Evolutionary conservation across 1,139 yeast genomes (phyloP).

Genomic region (Diutina neorugosa): DNA sequence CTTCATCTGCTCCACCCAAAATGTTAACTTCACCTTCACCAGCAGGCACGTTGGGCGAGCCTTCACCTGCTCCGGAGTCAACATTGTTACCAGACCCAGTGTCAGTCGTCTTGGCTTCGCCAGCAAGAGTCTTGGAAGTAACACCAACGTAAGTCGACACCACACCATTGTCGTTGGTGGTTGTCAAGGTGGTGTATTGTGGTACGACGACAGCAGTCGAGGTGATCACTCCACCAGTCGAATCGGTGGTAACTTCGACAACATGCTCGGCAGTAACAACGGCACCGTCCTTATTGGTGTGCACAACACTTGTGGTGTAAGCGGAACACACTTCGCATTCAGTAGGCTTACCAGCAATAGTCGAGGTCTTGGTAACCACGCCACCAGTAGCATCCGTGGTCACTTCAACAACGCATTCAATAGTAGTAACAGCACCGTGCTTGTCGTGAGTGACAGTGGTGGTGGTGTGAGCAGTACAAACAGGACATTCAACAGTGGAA

Average conservation of each 20-base stretch:
- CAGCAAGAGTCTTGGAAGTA: not conserved
- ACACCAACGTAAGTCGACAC: not conserved
- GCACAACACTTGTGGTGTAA: not conserved
- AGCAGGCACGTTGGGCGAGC: not conserved
- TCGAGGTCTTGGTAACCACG: not conserved
- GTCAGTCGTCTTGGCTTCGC: not conserved
- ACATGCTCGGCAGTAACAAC: not conserved
- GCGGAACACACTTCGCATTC: not conserved
- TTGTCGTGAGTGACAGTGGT: not conserved
- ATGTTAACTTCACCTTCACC: not conserved
- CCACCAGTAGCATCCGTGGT: not conserved
- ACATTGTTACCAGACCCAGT: not conserved
- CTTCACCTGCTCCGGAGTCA: not conserved
- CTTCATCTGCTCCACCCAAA: not conserved
- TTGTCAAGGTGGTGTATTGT: not conserved
- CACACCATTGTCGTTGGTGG: not conserved
- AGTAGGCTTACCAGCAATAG: not conserved
- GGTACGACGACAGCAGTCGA: not conserved
- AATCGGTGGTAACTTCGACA: not conserved
- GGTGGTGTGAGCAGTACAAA: not conserved
- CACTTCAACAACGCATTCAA: not conserved
- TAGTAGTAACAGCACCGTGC: not conserved
- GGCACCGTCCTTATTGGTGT: not conserved
- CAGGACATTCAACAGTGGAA: not conserved
- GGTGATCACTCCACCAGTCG: not conserved